phyloP scores from a whole-genome alignment of 192 early-diverging fungal species.

The Backusella liffmaniae region DNA sequence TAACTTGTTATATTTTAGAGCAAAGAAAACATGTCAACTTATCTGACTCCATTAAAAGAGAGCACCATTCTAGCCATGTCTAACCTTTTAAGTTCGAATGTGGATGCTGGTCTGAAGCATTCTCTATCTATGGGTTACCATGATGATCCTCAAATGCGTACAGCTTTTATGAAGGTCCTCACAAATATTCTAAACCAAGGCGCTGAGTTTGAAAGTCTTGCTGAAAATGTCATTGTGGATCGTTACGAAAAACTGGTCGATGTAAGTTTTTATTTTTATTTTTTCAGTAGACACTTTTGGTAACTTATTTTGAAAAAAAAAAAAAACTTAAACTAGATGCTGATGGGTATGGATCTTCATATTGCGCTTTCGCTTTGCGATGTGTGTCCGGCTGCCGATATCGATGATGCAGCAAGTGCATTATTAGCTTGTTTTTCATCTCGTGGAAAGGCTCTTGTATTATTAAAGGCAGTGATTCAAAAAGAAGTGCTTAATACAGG shows the following conservation, averaged over 20 bases:
- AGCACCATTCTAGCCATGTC: conserved; percentile 85
- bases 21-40: conserved; percentile 40
- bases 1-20: conserved; percentile 6
- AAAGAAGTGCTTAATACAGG: conserved; percentile 85
- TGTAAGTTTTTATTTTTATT: conserved; percentile 31
- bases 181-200: conserved; percentile 89
- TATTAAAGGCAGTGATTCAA: conserved; percentile 81
- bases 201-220: conserved; percentile 81
- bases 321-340: conserved; percentile 34
- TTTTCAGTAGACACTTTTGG: neutral
- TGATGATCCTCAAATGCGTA: conserved; percentile 85
- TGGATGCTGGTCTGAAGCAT: conserved; percentile 89
- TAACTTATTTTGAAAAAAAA: too few relatives aligned
- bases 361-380: conserved; percentile 82
- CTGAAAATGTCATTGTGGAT: conserved; percentile 70
- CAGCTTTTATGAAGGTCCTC: conserved; percentile 90
- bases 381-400: conserved; percentile 81
- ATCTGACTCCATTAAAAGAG: conserved; percentile 75
- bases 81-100: conserved; percentile 87
- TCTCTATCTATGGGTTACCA: conserved; percentile 90
- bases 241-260: conserved; percentile 83
- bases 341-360: conserved; percentile 71
- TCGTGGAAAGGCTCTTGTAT: conserved; percentile 61
- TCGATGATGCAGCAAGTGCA: conserved; percentile 82
- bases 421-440: conserved; percentile 82